Evolutionary conservation across 352 stramenopile species (phyloP).

Genomic region (Phytophthora multivora): DNA sequence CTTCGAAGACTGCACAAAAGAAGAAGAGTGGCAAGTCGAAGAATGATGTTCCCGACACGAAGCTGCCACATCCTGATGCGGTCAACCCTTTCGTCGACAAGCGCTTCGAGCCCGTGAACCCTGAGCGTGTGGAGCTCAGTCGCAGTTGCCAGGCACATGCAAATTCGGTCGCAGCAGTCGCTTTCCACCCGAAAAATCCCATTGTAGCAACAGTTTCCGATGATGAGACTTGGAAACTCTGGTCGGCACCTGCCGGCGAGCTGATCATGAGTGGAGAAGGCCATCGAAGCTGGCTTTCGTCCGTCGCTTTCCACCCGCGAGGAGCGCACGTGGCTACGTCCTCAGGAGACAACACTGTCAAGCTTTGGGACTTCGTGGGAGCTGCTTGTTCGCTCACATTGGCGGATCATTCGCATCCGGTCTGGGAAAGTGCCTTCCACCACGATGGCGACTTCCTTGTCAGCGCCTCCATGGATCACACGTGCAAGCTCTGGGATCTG

Average conservation of each 20-base stretch:
- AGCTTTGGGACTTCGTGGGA: slow-evolving; percentile 94
- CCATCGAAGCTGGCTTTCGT: slow-evolving; percentile 91
- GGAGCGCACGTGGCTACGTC: slow-evolving; percentile 93
- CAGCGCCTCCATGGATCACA: slow-evolving; percentile 94
- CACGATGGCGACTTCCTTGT: slow-evolving; percentile 94
- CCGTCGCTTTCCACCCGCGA: slow-evolving; percentile 91
- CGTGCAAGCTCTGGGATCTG: slow-evolving; percentile 93
- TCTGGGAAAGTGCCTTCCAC: slow-evolving; percentile 94
- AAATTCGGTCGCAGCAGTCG: slow-evolving; percentile 89
- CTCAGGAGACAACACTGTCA: slow-evolving; percentile 93
- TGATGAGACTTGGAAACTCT: slow-evolving; percentile 96
- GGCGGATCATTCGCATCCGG: slow-evolving; percentile 92
- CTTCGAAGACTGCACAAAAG: slow-evolving; percentile 29
- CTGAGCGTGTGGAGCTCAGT: slow-evolving; percentile 75
- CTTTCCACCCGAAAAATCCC: slow-evolving; percentile 93
- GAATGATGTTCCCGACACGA: slow-evolving; percentile 47
- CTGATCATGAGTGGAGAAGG: slow-evolving; percentile 96
- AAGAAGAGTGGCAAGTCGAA: slow-evolving; percentile 53
- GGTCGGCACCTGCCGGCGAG: slow-evolving; percentile 92
- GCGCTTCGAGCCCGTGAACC: slow-evolving; percentile 66
- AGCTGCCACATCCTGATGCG: slow-evolving; percentile 64
- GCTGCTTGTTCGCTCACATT: slow-evolving; percentile 91
- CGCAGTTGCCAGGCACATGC: slow-evolving; percentile 92
- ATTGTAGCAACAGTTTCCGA: slow-evolving; percentile 93
- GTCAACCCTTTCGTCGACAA: slow-evolving; percentile 80